A percentile compares a stretch with the other conserved stretches of the same genome.
Evolutionary conservation across 352 stramenopile species (phyloP).

Genomic region (Globisporangium cystogenes): DNA sequence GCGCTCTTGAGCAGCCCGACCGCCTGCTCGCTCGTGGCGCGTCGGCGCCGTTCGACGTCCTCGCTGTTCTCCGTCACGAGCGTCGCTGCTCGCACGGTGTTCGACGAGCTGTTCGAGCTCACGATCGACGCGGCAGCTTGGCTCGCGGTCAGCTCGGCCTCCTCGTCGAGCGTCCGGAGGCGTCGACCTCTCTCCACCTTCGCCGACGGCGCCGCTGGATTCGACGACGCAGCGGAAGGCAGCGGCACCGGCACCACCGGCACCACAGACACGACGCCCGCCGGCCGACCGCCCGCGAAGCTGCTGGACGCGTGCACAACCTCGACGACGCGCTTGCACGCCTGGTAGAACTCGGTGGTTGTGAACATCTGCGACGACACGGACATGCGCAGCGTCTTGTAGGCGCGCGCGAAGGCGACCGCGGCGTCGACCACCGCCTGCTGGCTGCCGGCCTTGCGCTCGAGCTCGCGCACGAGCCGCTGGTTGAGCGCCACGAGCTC

Average conservation of each 20-base stretch:
- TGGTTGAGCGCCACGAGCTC: conserved; percentile 41
- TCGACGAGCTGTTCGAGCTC: background rate
- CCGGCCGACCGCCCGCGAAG: conserved; percentile 3
- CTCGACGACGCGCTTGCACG: conserved; percentile 33
- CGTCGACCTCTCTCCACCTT: background rate
- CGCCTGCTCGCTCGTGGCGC: conserved; percentile 31
- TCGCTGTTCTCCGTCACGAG: conserved; percentile 13
- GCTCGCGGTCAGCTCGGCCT: conserved; percentile 6
- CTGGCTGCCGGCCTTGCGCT: conserved; percentile 25
- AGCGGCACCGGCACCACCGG: background rate
- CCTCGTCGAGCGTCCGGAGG: conserved; percentile 3
- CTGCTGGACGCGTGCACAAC: conserved; percentile 22
- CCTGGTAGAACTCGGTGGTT: conserved; percentile 27
- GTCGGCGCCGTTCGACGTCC: conserved; percentile 5
- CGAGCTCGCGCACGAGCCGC: conserved; percentile 35
- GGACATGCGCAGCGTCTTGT: conserved; percentile 28
- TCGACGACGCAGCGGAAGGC: background rate
- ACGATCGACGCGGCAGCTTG: background rate
- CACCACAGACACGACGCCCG: background rate
- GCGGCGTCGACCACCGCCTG: conserved; percentile 36
- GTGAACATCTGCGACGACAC: conserved; percentile 31
- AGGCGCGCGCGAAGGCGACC: conserved; percentile 30
- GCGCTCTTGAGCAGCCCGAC: conserved; percentile 32
- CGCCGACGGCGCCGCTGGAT: background rate
- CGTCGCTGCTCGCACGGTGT: background rate